phyloP scores from a whole-genome alignment of 1,139 yeast genomes.

The Diutina rugosa region DNA sequence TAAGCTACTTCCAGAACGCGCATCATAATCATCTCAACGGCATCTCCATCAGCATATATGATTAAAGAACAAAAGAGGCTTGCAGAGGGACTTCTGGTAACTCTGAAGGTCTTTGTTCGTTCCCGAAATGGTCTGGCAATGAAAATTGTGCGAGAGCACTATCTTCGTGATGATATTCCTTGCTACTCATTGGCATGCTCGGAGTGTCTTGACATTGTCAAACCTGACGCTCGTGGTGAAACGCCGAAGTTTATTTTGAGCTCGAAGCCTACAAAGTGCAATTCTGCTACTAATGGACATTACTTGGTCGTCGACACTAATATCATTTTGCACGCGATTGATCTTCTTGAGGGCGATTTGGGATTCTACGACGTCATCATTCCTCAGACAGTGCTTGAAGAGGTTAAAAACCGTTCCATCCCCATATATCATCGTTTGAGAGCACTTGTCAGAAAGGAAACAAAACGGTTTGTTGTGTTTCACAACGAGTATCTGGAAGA shows the following conservation, averaged over 20 bases:
- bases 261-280: constrained; percentile 31
- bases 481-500: constrained; percentile 82
- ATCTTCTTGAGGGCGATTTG: constrained; percentile 63
- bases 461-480: constrained; percentile 78
- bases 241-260: constrained; percentile 38
- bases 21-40: background rate
- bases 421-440: constrained; percentile 84
- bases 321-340: constrained; percentile 80
- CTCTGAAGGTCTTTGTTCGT: constrained; percentile 86
- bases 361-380: constrained; percentile 82
- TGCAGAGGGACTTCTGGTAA: constrained; percentile 50
- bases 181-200: constrained; percentile 69
- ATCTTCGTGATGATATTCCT: constrained; percentile 82
- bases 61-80: constrained; percentile 28
- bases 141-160: constrained; percentile 88
- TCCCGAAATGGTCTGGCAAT: constrained; percentile 85
- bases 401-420: constrained; percentile 75
- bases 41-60: background rate
- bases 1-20: background rate
- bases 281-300: constrained; percentile 28
- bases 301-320: constrained; percentile 83
- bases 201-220: constrained; percentile 42
- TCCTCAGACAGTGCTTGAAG: constrained; percentile 91
- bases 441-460: constrained; percentile 62
- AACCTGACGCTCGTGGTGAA: constrained; percentile 44